Conservation (phyloP, 1,284 basidiomycete species). For the Peniophora sp. region DNA sequence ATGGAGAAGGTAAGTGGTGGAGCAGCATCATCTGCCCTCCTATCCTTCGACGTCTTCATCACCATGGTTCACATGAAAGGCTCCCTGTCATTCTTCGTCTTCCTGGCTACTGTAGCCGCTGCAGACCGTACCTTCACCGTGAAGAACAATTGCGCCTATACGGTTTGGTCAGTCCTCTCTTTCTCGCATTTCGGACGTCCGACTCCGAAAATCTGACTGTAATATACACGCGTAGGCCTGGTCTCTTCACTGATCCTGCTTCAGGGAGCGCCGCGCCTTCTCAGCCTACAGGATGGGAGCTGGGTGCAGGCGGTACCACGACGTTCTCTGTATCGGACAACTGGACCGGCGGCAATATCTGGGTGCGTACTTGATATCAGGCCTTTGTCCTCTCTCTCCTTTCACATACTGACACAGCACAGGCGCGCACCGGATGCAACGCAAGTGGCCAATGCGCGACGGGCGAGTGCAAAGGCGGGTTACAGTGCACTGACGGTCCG, state of each 20-base stretch:
- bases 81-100: slow-evolving; percentile 8
- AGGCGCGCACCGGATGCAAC: slow-evolving; percentile 34
- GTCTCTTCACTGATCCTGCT: slow-evolving; percentile 7
- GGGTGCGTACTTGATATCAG: slow-evolving; percentile 15
- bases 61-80: too few species aligned
- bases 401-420: too few species aligned
- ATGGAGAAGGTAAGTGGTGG: too few species aligned
- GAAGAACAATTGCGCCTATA: slow-evolving; percentile 7
- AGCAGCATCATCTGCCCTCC: too few species aligned
- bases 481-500: slow-evolving; percentile 35
- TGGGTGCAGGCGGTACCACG: slow-evolving; percentile 24
- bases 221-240: neutral
- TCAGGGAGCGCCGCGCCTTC: slow-evolving; percentile 15
- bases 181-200: neutral
- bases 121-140: slow-evolving; percentile 7
- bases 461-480: slow-evolving; percentile 41
- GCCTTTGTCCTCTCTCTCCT: too few species aligned
- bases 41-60: too few species aligned
- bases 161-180: slow-evolving; percentile 4
- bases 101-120: slow-evolving; percentile 1
- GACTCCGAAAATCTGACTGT: neutral
- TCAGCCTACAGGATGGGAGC: slow-evolving; percentile 39
- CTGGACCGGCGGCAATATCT: slow-evolving; percentile 40
- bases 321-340: slow-evolving; percentile 37
- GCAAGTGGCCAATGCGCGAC: slow-evolving; percentile 33